A percentile compares a stretch with the other conserved stretches of the same genome.
Evolutionary conservation across 768 basidiomycete species (phyloP).

Genomic region (Neoboletus brunneissimus): DNA sequence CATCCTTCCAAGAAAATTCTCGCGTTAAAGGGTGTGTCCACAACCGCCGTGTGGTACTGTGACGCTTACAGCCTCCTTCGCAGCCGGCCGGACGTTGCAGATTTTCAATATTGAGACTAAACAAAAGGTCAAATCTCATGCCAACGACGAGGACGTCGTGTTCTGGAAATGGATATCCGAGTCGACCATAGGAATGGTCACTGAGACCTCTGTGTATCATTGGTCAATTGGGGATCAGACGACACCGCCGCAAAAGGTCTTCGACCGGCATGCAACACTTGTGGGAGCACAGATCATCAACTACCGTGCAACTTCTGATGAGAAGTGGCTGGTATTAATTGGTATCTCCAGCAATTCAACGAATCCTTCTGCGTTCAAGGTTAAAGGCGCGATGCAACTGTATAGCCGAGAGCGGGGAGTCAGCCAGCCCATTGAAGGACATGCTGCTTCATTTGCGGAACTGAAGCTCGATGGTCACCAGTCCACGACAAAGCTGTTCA

Average conservation of each 20-base stretch:
- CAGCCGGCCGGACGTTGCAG: conserved; percentile 92
- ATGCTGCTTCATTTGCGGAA: conserved; percentile 94
- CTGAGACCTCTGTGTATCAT: conserved; percentile 89
- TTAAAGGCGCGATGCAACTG: conserved; percentile 97
- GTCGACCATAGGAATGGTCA: conserved; percentile 90
- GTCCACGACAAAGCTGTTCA: conserved; percentile 84
- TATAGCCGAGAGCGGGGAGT: conserved; percentile 92
- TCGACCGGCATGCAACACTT: conserved; percentile 95
- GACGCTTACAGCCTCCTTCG: conserved; percentile 8
- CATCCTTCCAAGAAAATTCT: conserved; percentile 95
- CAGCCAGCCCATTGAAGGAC: conserved; percentile 97
- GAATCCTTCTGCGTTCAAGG: conserved; percentile 95
- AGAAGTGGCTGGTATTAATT: conserved; percentile 96
- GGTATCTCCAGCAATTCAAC: conserved; percentile 91
- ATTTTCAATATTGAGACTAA: conserved; percentile 98
- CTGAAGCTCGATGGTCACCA: conserved; percentile 88
- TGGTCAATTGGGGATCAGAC: conserved; percentile 79
- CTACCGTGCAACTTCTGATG: conserved; percentile 88
- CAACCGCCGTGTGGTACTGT: not conserved
- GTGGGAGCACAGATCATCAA: conserved; percentile 97
- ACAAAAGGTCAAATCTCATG: conserved; percentile 95
- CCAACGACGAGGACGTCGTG: conserved; percentile 89
- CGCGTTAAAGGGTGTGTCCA: conserved; percentile 73
- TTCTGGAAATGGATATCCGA: conserved; percentile 99
- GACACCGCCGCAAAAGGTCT: conserved; percentile 85